phyloP scores from a whole-genome alignment of 2,329 filamentous ascomycete species.

The Fusarium dlaminii region DNA sequence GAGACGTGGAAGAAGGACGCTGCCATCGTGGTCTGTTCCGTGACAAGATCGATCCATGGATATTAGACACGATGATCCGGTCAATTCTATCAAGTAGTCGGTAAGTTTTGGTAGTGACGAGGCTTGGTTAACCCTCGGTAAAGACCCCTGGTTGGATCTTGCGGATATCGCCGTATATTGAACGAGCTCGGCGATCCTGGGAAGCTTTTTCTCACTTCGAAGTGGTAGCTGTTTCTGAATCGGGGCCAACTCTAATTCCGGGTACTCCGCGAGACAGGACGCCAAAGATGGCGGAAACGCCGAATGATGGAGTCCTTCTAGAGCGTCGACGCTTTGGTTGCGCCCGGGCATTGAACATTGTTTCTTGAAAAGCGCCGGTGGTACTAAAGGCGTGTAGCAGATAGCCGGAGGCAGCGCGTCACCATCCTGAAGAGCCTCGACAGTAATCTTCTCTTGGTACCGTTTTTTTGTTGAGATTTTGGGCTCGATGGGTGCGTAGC shows the following conservation, averaged over 20 bases:
- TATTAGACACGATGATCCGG: neutral
- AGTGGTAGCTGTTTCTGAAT: neutral
- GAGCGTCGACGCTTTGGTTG: neutral
- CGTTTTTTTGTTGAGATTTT: neutral
- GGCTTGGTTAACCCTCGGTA: neutral
- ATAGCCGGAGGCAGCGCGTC: neutral
- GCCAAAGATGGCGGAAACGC: neutral
- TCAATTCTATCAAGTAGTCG: neutral
- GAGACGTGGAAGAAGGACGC: neutral
- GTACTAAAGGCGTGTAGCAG: no score
- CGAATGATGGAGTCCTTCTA: neutral
- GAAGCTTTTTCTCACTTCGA: neutral
- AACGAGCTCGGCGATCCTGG: neutral
- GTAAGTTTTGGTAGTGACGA: neutral
- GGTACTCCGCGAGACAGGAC: neutral
- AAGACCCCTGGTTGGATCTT: neutral
- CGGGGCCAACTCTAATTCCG: neutral
- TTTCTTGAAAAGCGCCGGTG: fast-evolving
- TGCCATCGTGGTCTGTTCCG: neutral
- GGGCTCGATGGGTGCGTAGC: neutral
- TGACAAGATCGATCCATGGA: neutral
- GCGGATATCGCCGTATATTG: neutral
- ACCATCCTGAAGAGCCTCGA: neutral
- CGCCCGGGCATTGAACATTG: neutral
- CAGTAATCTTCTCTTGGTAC: neutral